A percentile compares a stretch with the other conserved stretches of the same genome.
These are phyloP conservation scores for Neurospora africana DNA, from an alignment of 495 filamentous ascomycete genomes.

Conservation along the genomic window DNA sequence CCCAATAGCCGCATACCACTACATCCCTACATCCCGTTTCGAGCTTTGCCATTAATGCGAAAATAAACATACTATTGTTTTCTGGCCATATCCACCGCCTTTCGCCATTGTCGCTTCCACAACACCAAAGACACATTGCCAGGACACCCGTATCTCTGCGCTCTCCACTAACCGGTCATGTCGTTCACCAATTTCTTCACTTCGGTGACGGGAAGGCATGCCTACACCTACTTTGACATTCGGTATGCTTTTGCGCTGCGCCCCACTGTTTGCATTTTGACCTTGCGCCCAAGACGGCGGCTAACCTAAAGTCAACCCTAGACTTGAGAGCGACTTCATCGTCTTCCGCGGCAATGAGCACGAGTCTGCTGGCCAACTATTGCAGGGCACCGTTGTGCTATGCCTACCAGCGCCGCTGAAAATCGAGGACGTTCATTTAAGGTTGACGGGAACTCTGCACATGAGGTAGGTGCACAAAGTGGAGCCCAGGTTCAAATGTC, in stretches of 20 bases:
- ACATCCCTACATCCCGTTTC: not conserved
- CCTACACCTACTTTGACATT: constrained; percentile 42
- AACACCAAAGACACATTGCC: not conserved
- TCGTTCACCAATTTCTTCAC: constrained; percentile 41
- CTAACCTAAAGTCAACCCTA: constrained; percentile 20
- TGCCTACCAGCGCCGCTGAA: constrained; percentile 59
- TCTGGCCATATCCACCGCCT: not conserved
- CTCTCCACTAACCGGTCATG: constrained; percentile 22
- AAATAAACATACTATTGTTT: not conserved
- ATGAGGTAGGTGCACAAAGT: constrained; percentile 44
- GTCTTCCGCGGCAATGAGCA: constrained; percentile 65
- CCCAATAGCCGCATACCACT: not conserved
- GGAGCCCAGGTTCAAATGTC: not conserved
- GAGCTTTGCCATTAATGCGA: not conserved
- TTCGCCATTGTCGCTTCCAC: not conserved
- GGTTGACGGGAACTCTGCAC: constrained; percentile 59
- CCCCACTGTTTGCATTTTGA: not conserved
- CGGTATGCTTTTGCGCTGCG: constrained; percentile 29
- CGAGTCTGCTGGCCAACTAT: constrained; percentile 63
- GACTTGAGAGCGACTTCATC: constrained; percentile 68
- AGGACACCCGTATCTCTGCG: not conserved
- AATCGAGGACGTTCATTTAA: constrained; percentile 61
- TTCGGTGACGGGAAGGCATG: constrained; percentile 30
- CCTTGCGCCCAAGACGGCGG: not conserved
- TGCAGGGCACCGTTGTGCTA: constrained; percentile 66